Conservation (phyloP, 2,329 filamentous ascomycete genomes). For the Ilyonectria robusta region DNA sequence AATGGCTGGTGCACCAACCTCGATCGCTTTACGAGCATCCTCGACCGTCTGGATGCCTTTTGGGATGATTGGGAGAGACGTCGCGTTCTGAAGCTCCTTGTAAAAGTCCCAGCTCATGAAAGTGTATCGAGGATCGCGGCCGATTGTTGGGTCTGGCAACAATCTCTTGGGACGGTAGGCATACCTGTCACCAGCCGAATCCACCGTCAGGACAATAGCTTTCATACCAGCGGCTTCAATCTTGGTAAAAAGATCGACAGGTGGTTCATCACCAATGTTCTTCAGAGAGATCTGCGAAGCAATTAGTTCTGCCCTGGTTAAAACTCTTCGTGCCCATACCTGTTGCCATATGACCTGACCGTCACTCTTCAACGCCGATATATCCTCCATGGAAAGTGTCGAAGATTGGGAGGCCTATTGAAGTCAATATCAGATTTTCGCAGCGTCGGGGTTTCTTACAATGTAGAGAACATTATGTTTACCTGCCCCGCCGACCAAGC, state of each 20-base stretch:
- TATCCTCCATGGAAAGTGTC: constrained; percentile 51
- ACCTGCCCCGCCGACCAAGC: constrained; percentile 63
- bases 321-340: constrained; percentile 27
- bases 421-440: constrained; percentile 8
- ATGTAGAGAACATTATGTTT: constrained; percentile 63
- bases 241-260: constrained; percentile 44
- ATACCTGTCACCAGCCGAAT: constrained; percentile 33
- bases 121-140: background rate
- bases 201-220: constrained; percentile 18
- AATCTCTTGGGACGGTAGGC: background rate
- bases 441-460: constrained; percentile 22
- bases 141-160: background rate
- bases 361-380: constrained; percentile 49
- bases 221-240: constrained; percentile 44
- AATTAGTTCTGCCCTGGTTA: background rate
- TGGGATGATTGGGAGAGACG: constrained; percentile 52
- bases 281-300: constrained; percentile 19
- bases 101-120: constrained; percentile 50
- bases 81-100: constrained; percentile 47
- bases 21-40: constrained; percentile 50
- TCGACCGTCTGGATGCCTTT: constrained; percentile 55
- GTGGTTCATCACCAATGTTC: constrained; percentile 40
- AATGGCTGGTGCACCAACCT: constrained; percentile 45
- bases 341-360: constrained; percentile 55
- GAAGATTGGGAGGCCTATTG: constrained; percentile 41